Base-by-base conservation (phyloP, 257 asterid species). In the Solanum chilense region DNA sequence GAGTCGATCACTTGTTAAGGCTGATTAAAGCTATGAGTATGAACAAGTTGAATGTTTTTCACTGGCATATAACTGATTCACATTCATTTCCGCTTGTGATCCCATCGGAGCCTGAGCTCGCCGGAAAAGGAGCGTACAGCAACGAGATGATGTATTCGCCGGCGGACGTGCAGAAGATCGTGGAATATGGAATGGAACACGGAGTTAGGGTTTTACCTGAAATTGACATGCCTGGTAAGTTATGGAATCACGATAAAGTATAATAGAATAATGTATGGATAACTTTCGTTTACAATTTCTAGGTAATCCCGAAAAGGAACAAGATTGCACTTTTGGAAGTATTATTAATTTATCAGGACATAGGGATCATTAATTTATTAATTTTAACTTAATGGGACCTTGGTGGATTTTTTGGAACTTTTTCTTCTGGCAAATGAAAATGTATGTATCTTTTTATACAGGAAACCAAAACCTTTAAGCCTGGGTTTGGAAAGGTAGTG, bases 191-290 rank as follows among this genome's bases (percentile, higher is more conserved):
- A 27, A n/a, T 95, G 94, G 93, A 95, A 80, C 76, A 86, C 60
- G 99, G 98, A 3, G 98, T 97, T 45, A 90, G 99, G 68, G 96
- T 97, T 35, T 37, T 97, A 85, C 99, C 99, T 13, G 99, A 97
- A 92, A 94, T 96, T 60, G 99, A 97, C 84, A 97, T 96, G 99
- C 99, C 99, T 11, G 99, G 99, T 97, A 21, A 88, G 95, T 86
- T 66, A 33, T 37, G 29, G 41, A 60, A 3, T 70, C 77, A 31
- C 16, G 77, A 35, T 52, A 31, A 1, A 70, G 77, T 70, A 14
- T 23, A 69, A 27, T 14, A 71, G 16, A 71, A 71, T 29, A 71
- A 71, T 29, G 25, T 33, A 18, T 71, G 23, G 42, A 29, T 31
- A 15, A 1, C 39, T 70, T 70, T 35, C 13, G 5, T 11, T 58